A percentile compares a stretch with the other conserved stretches of the same genome.
Conservation (phyloP, 257 asterid species). For the Solanum raphanifolium region DNA sequence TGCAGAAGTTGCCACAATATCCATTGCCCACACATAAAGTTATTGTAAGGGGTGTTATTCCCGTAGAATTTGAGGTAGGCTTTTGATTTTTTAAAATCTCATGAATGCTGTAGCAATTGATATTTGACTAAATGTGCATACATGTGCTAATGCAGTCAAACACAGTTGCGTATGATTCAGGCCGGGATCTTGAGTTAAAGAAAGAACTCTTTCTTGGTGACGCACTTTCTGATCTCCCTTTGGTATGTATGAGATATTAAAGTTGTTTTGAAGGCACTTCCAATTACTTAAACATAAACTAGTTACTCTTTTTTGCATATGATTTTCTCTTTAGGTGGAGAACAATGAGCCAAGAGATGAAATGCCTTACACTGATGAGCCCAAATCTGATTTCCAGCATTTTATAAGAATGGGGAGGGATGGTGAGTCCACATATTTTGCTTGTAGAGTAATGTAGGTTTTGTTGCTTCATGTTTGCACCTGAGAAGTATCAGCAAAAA, state of each 20-base stretch:
- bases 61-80: slow-evolving; percentile 29
- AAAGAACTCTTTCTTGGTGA: slow-evolving; percentile 24
- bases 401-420: slow-evolving; percentile 15
- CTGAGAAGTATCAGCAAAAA: background rate
- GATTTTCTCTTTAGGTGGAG: slow-evolving; percentile 21
- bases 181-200: background rate
- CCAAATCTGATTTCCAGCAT: slow-evolving; percentile 15
- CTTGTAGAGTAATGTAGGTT: background rate
- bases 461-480: background rate
- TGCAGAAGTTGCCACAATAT: slow-evolving; percentile 35
- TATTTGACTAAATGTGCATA: background rate
- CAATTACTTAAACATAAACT: background rate
- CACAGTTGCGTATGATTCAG: slow-evolving; percentile 18
- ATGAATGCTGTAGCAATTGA: background rate
- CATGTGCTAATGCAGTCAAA: slow-evolving; percentile 11
- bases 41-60: slow-evolving; percentile 31
- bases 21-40: slow-evolving; percentile 37
- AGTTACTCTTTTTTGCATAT: background rate
- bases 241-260: slow-evolving; percentile 8
- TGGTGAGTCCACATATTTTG: slow-evolving; percentile 7
- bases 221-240: slow-evolving; percentile 33
- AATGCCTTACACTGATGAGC: slow-evolving; percentile 11
- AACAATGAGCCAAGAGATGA: slow-evolving; percentile 24
- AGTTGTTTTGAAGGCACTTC: background rate
- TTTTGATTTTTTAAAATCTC: background rate